phyloP scores from a whole-genome alignment of 768 basidiomycete species.

The Rhizopogon salebrosus region DNA sequence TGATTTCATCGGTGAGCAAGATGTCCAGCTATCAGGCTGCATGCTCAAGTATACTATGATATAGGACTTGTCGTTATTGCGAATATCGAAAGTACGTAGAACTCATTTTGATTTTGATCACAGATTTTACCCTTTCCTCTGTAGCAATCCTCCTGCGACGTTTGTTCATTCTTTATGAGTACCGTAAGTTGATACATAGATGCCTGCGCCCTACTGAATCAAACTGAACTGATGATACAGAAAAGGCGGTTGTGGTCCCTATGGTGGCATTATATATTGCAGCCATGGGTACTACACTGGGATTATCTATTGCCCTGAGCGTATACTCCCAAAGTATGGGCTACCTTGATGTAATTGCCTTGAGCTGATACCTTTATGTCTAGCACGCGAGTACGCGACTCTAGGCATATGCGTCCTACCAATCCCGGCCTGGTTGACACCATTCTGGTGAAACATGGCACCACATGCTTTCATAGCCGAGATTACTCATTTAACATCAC shows the following conservation, averaged over 20 bases:
- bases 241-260: neutral
- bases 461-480: neutral
- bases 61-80: neutral
- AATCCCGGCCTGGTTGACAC: neutral
- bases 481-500: neutral
- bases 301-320: neutral
- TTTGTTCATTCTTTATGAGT: neutral
- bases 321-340: neutral
- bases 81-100: neutral
- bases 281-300: neutral
- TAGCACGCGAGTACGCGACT: neutral
- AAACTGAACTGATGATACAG: neutral
- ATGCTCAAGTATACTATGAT: neutral
- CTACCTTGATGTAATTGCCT: no score
- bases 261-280: neutral
- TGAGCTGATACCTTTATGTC: neutral
- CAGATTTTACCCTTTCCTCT: neutral
- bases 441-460: neutral
- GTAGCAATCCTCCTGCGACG: conserved; percentile 1
- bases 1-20: neutral
- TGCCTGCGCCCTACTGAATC: no score
- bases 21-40: neutral
- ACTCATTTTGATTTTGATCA: neutral
- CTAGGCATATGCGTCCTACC: neutral
- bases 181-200: neutral